Evolutionary conservation across 495 filamentous ascomycete species (phyloP).

Genomic region (Sporormia fimetaria): DNA sequence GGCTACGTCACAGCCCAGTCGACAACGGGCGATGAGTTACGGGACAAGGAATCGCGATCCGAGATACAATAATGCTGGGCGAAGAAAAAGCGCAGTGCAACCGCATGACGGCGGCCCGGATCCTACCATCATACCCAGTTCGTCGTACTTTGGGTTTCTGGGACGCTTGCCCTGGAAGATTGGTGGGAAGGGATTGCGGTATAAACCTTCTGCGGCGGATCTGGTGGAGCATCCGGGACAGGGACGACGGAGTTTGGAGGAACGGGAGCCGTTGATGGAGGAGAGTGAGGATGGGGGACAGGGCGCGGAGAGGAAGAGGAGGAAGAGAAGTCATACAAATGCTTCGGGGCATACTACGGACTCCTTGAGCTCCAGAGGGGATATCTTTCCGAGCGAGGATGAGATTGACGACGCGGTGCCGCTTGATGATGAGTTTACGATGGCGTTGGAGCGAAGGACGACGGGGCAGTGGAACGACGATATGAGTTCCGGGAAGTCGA

Average conservation of each 20-base stretch:
- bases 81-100: constrained; percentile 55
- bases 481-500: constrained; percentile 55
- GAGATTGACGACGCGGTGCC: constrained; percentile 79
- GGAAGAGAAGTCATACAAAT: constrained; percentile 67
- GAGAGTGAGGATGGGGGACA: constrained; percentile 43
- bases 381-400: constrained; percentile 84
- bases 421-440: constrained; percentile 83
- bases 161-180: constrained; percentile 75
- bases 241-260: constrained; percentile 36
- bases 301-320: constrained; percentile 28
- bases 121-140: constrained; percentile 82
- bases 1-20: constrained; percentile 51
- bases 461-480: constrained; percentile 50
- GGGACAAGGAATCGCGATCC: constrained; percentile 44
- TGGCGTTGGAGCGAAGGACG: constrained; percentile 57
- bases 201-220: constrained; percentile 84
- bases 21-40: constrained; percentile 81
- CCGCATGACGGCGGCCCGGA: constrained; percentile 52
- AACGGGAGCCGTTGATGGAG: constrained; percentile 64
- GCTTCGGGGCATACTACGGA: constrained; percentile 77
- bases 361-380: constrained; percentile 82
- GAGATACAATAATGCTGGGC: constrained; percentile 24
- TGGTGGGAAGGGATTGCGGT: constrained; percentile 65
- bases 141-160: constrained; percentile 75
- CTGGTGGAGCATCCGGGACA: constrained; percentile 73